These are phyloP conservation scores for Bigelowiella natans DNA, from an alignment of 78 protist genomes.

Conservation along the genomic window DNA sequence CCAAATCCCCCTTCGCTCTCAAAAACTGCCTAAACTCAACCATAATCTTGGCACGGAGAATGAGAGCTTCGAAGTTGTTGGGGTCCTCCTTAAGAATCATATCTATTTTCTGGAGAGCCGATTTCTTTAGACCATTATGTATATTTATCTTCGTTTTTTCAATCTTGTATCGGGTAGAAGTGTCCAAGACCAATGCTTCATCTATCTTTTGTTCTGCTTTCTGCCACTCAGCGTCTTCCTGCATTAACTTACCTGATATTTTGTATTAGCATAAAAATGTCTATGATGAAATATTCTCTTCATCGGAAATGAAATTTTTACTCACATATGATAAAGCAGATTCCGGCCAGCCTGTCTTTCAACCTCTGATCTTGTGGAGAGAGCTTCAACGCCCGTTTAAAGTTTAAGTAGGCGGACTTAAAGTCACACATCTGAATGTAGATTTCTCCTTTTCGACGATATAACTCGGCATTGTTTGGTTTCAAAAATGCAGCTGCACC, in stretches of 20 bases:
- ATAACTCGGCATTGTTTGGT: not conserved
- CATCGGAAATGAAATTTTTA: no score
- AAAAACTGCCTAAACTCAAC: not conserved
- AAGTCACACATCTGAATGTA: not conserved
- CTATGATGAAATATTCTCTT: no score
- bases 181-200: no score
- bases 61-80: not conserved
- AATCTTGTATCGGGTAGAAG: no score
- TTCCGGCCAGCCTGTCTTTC: not conserved
- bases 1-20: not conserved
- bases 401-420: not conserved
- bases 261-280: no score
- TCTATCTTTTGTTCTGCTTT: no score
- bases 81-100: not conserved
- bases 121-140: no score
- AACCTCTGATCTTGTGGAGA: not conserved
- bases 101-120: not conserved
- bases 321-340: no score
- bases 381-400: not conserved
- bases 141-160: no score
- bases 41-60: not conserved
- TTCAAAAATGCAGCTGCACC: not conserved
- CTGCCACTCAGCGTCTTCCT: no score
- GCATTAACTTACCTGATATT: no score
- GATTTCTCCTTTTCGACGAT: not conserved